Base-by-base conservation (phyloP, 257 asterid species). In the Orobanche coerulescens region DNA sequence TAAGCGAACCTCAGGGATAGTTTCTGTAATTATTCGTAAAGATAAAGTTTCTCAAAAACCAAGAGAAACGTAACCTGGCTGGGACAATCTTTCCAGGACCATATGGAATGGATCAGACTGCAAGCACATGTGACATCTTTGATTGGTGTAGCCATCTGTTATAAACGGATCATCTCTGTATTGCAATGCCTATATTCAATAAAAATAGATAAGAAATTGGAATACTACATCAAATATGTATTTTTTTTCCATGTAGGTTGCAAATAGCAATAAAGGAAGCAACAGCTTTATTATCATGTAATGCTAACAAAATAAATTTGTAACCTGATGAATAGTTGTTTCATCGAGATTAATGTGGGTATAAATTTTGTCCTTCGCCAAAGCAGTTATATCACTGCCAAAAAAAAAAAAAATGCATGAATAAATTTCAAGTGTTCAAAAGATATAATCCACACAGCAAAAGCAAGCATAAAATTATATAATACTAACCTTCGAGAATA, bases 91-190 rank as follows among this genome's bases (percentile, higher is more conserved):
- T 14, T 87, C 96, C 81, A 90, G 72, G 56, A 90, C 83, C 65
- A 74, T 85, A 69, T 70, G 82, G 47, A 87, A 70, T 14, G 95
- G 87, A 73, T 90, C 97, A 22, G 95, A 76, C 25, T 81, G 80
- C 81, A 90, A 78, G 76, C 96, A 90, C 95, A 87, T 91, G 44
- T 91, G 90, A 69, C 96, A 91, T 77, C 91, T 82, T 74, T 88
- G 92, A 76, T 67, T 81, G 79, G 59, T 74, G 70, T 54, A 24
- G 13, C 83, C 87, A 31, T 71, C 63, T 0, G 77, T 65, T 30
- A 94, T 74, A 68, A 79, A 75, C 20, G 95, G 94, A 42, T 91
- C 96, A 46, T 87, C 96, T 52, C 95, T 76, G 66, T 76, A 90
- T 71, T 84, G 98, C 84, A 91, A 70, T 30, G 92, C 98, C 98